A percentile compares a stretch with the other conserved stretches of the same genome.
These are phyloP conservation scores for Globisporangium perplexum DNA, from an alignment of 352 stramenopile genomes.

Conservation along the genomic window DNA sequence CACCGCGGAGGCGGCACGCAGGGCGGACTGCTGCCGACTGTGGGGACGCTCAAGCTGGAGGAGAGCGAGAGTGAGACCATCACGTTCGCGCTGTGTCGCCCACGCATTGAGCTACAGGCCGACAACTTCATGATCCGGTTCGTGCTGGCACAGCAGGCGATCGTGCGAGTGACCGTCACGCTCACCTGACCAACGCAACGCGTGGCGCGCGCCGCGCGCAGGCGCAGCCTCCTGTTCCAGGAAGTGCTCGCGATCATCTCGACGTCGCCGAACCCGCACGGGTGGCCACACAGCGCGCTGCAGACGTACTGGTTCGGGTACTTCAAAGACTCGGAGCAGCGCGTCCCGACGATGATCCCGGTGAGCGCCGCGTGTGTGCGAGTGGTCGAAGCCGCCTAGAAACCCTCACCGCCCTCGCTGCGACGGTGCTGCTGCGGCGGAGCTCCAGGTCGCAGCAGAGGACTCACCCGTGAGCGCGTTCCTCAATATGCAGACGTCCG, in stretches of 20 bases:
- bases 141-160: not conserved
- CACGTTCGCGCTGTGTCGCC: conserved; percentile 59
- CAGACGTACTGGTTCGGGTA: conserved; percentile 80
- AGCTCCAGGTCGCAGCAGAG: conserved; percentile 27
- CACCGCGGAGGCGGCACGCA: conserved; percentile 6
- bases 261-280: conserved; percentile 50
- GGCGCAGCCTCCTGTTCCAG: conserved; percentile 67
- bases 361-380: conserved; percentile 11
- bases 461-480: conserved; percentile 41
- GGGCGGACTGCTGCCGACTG: conserved; percentile 51
- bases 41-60: conserved; percentile 60
- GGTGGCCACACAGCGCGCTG: conserved; percentile 51
- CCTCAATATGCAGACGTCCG: conserved; percentile 66
- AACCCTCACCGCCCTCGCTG: not conserved
- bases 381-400: not conserved
- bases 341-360: conserved; percentile 33
- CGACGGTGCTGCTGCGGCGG: not conserved
- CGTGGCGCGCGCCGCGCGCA: too few species aligned
- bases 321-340: conserved; percentile 37
- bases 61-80: conserved; percentile 43
- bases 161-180: too few species aligned
- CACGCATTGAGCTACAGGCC: conserved; percentile 62
- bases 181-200: too few species aligned
- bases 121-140: conserved; percentile 57
- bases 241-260: conserved; percentile 64